A percentile compares a stretch with the other conserved stretches of the same genome.
phyloP scores from a whole-genome alignment of 2,329 filamentous ascomycete genomes.

The Colletotrichum cereale region DNA sequence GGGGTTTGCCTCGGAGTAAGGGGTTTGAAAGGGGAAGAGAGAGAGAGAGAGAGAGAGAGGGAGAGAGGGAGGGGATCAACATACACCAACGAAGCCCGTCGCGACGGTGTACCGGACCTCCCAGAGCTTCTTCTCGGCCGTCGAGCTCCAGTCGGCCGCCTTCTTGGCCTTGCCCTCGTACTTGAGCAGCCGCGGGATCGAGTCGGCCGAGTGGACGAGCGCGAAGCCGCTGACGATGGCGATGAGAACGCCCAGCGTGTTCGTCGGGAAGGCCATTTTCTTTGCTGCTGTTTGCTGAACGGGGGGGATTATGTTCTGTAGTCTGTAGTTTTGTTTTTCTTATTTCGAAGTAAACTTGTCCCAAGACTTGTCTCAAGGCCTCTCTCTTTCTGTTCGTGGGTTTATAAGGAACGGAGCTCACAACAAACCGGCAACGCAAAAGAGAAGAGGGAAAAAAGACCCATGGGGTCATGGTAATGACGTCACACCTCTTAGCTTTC shows the following conservation, averaged over 20 bases:
- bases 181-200: slow-evolving; percentile 46
- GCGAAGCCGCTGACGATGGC: slow-evolving; percentile 44
- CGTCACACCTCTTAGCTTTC: not conserved
- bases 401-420: not conserved
- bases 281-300: not conserved
- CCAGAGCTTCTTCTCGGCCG: slow-evolving; percentile 45
- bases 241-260: slow-evolving; percentile 37
- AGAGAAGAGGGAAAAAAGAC: not conserved
- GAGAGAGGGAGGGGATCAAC: slow-evolving; percentile 8
- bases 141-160: slow-evolving; percentile 48
- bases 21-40: too few relatives aligned
- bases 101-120: slow-evolving; percentile 47
- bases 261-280: slow-evolving; percentile 39
- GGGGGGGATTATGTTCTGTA: not conserved
- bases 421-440: too few relatives aligned
- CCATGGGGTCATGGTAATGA: slow-evolving; percentile 15
- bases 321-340: not conserved
- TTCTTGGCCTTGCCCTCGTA: slow-evolving; percentile 47
- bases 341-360: too few relatives aligned
- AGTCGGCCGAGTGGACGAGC: slow-evolving; percentile 43
- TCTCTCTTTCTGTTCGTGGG: too few relatives aligned
- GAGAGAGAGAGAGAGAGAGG: not conserved
- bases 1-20: too few relatives aligned
- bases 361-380: too few relatives aligned
- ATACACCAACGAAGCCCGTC: slow-evolving; percentile 45